phyloP scores from a whole-genome alignment of 1,284 basidiomycete genomes.

The Malassezia sympodialis region DNA sequence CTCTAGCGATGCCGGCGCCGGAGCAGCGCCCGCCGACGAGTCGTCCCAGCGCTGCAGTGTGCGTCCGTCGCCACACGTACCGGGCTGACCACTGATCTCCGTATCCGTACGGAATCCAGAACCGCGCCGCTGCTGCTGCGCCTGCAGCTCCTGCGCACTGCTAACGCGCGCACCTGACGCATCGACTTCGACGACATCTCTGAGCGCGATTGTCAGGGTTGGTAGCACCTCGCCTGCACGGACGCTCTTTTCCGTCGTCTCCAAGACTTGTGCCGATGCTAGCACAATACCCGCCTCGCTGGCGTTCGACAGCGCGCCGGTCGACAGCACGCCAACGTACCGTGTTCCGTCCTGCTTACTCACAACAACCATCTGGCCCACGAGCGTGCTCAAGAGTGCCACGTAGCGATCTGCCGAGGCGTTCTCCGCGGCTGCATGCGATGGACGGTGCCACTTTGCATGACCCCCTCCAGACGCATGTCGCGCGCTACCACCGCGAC shows the following conservation, averaged over 20 bases:
- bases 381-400: conserved; percentile 9
- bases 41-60: conserved; percentile 19
- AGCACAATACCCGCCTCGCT: conserved; percentile 31
- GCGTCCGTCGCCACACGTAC: conserved; percentile 1
- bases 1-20: not conserved
- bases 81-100: conserved; percentile 5
- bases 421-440: not conserved
- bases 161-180: conserved; percentile 1
- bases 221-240: not conserved
- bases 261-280: conserved; percentile 29
- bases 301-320: conserved; percentile 25
- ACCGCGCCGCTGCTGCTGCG: conserved; percentile 1
- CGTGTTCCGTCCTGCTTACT: conserved; percentile 26
- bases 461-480: not conserved
- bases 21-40: not conserved
- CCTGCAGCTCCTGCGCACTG: conserved; percentile 5
- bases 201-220: not conserved
- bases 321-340: conserved; percentile 40
- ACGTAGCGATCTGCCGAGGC: not conserved
- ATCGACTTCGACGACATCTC: conserved; percentile 11
- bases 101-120: conserved; percentile 19
- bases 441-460: not conserved
- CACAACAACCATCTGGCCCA: conserved; percentile 22
- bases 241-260: not conserved
- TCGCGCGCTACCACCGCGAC: conserved; percentile 1